These are phyloP conservation scores for Wickerhamiella brachini DNA, from an alignment of 805 yeast species.

Conservation along the genomic window DNA sequence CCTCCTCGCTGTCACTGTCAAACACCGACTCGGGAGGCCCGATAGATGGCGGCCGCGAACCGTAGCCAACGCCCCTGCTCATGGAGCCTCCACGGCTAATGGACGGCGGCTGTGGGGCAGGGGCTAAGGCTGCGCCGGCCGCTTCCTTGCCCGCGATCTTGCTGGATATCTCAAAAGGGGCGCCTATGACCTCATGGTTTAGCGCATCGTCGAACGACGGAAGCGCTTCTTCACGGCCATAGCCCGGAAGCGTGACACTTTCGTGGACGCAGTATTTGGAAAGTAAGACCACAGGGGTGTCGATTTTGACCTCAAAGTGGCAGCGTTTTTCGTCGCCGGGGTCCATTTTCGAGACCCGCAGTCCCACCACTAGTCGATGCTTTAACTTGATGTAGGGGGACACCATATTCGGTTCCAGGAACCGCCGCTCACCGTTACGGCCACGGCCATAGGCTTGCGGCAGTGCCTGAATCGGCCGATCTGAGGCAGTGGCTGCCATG, in stretches of 20 bases:
- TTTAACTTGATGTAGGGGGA: constrained; percentile 16
- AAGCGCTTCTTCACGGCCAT: constrained; percentile 12
- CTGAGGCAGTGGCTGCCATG: constrained; percentile 10
- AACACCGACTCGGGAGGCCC: not conserved
- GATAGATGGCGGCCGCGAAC: not conserved
- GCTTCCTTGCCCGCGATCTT: not conserved
- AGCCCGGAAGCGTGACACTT: constrained; percentile 21
- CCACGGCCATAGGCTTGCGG: constrained; percentile 17
- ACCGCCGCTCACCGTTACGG: constrained; percentile 17
- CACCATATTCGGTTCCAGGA: constrained; percentile 16
- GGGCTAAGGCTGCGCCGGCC: not conserved
- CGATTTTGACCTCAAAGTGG: constrained; percentile 18
- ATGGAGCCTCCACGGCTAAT: not conserved
- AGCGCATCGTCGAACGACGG: constrained; percentile 21
- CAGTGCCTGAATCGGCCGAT: constrained; percentile 8
- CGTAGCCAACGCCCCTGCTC: too few species aligned
- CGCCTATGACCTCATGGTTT: constrained; percentile 15
- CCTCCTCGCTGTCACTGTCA: not conserved
- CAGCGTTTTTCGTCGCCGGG: constrained; percentile 7
- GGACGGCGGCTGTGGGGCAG: not conserved
- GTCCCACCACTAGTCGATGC: constrained; percentile 16
- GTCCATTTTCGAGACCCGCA: constrained; percentile 15
- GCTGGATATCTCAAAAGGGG: constrained; percentile 1
- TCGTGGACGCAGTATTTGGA: constrained; percentile 20
- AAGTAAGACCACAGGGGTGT: constrained; percentile 16